Percentiles rank a stretch among this genome's conserved stretches.
Evolutionary conservation across 1,284 basidiomycete genomes (phyloP).

Genomic region (Laetiporus sulphureus): DNA sequence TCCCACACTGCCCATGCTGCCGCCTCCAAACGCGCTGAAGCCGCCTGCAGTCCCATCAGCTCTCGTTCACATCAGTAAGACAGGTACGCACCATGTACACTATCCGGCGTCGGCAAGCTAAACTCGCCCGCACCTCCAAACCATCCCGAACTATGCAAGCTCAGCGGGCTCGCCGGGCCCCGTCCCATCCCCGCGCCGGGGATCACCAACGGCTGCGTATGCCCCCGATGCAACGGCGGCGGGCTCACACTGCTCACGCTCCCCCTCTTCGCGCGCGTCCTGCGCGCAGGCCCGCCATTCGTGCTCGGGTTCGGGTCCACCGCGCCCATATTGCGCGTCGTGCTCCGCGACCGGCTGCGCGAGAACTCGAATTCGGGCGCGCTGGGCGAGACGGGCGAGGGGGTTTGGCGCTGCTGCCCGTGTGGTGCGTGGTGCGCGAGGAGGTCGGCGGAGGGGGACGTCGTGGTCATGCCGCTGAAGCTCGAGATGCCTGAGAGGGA

Average conservation of each 20-base stretch:
- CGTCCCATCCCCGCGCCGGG: constrained; percentile 29
- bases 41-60: constrained; percentile 10
- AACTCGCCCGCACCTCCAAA: constrained; percentile 27
- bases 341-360: constrained; percentile 39
- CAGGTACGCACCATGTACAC: constrained; percentile 24
- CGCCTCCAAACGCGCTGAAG: constrained; percentile 21
- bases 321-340: constrained; percentile 32
- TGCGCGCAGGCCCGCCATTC: constrained; percentile 30
- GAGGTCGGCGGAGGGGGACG: constrained; percentile 15
- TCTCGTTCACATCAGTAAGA: not conserved
- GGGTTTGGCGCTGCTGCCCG: constrained; percentile 16
- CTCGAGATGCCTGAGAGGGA: constrained; percentile 15
- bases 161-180: constrained; percentile 24
- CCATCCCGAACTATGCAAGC: constrained; percentile 23
- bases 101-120: constrained; percentile 35
- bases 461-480: constrained; percentile 18
- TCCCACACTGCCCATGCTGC: constrained; percentile 13
- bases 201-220: constrained; percentile 51
- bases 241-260: constrained; percentile 41
- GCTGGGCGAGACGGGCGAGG: constrained; percentile 16
- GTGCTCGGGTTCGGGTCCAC: constrained; percentile 29
- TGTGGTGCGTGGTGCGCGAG: constrained; percentile 15
- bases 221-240: constrained; percentile 30
- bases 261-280: constrained; percentile 33
- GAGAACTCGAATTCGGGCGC: constrained; percentile 25